phyloP scores from a whole-genome alignment of 805 yeast species.

The Ogataea zsoltii region DNA sequence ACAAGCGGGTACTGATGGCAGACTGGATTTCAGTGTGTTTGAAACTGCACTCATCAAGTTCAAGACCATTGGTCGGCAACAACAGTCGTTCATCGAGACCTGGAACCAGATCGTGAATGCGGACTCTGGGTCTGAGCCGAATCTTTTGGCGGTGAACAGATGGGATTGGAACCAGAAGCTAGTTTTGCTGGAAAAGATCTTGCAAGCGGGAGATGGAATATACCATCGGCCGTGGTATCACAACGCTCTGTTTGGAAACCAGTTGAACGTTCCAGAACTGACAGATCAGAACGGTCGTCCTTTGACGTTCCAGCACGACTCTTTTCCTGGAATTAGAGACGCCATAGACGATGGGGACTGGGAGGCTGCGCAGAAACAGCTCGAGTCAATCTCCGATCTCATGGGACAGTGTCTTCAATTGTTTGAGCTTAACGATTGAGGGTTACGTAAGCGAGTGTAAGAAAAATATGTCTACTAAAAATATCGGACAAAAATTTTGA shows the following conservation, averaged over 20 bases:
- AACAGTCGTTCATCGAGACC: slow-evolving; percentile 55
- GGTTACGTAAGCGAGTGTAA: too few relatives aligned
- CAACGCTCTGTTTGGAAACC: slow-evolving; percentile 71
- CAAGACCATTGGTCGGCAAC: slow-evolving; percentile 45
- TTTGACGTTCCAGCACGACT: slow-evolving; percentile 50
- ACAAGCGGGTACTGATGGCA: slow-evolving; percentile 4
- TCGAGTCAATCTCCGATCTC: slow-evolving; percentile 43
- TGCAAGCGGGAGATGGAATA: slow-evolving; percentile 47
- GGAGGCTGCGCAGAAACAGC: slow-evolving; percentile 53
- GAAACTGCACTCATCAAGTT: slow-evolving; percentile 37
- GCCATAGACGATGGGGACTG: slow-evolving; percentile 52
- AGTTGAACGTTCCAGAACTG: slow-evolving; percentile 52
- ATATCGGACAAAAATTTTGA: too few relatives aligned
- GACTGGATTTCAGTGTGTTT: slow-evolving; percentile 31
- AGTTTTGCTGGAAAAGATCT: slow-evolving; percentile 51
- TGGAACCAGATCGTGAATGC: slow-evolving; percentile 61
- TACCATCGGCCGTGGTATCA: slow-evolving; percentile 62
- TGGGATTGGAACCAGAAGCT: slow-evolving; percentile 81
- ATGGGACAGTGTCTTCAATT: slow-evolving; percentile 30
- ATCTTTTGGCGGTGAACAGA: slow-evolving; percentile 67
- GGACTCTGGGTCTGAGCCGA: slow-evolving; percentile 68
- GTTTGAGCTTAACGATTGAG: slow-evolving; percentile 15
- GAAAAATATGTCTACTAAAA: background rate
- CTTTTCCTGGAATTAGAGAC: slow-evolving; percentile 80
- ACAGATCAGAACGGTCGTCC: slow-evolving; percentile 25